phyloP scores from a whole-genome alignment of 441 rosid genomes.

The Arabidopsis lyrata region DNA sequence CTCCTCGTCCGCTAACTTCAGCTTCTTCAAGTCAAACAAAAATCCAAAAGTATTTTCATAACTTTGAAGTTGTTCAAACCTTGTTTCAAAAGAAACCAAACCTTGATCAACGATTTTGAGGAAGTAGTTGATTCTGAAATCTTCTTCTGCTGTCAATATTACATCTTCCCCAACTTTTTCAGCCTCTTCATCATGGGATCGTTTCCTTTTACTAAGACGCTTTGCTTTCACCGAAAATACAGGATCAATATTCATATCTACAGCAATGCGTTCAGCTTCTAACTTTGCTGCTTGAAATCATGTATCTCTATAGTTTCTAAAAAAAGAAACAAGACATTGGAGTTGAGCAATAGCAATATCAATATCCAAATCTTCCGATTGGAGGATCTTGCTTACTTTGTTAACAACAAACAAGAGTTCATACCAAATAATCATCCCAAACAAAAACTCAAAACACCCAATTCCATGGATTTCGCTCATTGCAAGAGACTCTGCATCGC shows the following conservation, averaged over 20 bases:
- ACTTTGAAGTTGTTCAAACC: neutral
- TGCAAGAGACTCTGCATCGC: too few species aligned
- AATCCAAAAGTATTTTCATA: conserved; percentile 5
- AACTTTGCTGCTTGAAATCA: neutral
- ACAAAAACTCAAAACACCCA: conserved; percentile 11
- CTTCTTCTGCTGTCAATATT: neutral
- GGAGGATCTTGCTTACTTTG: neutral
- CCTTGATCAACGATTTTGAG: neutral
- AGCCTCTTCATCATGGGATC: neutral
- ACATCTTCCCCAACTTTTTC: neutral
- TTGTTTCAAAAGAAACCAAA: conserved; percentile 4
- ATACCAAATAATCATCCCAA: conserved; percentile 17
- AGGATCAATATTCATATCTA: neutral
- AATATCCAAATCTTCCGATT: neutral
- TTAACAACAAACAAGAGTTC: neutral
- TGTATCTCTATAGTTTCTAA: neutral
- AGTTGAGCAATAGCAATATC: neutral
- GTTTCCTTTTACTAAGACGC: neutral
- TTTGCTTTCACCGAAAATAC: neutral
- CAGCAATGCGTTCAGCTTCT: neutral
- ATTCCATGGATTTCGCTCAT: neutral
- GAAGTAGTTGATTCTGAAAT: neutral
- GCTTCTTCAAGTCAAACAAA: neutral
- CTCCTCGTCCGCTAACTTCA: neutral
- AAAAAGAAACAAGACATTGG: neutral